Evolutionary conservation across 441 rosid genomes (phyloP).

Genomic region (Croton laevigatus): DNA sequence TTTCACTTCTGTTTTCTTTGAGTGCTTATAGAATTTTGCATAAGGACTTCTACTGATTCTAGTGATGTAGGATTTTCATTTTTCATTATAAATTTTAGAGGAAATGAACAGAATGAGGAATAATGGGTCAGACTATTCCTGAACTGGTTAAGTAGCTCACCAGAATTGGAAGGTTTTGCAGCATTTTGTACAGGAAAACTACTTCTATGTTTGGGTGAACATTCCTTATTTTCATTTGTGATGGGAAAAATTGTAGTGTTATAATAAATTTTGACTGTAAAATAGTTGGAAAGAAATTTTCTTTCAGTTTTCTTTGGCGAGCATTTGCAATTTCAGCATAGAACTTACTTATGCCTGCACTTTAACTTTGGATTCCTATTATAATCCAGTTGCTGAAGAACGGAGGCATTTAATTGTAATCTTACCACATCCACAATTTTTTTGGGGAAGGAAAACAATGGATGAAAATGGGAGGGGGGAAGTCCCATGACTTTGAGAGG

Average conservation of each 20-base stretch:
- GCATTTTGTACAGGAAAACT: too few species aligned
- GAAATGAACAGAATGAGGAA: not conserved
- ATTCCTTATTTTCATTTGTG: too few species aligned
- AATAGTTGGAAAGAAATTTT: not conserved
- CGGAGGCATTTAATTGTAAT: not conserved
- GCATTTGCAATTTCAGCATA: not conserved
- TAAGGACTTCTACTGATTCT: not conserved
- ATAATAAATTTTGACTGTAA: not conserved
- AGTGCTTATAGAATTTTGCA: not conserved
- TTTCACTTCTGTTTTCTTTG: not conserved
- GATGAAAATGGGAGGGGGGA: too few species aligned
- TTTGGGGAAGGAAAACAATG: too few species aligned
- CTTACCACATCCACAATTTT: not conserved
- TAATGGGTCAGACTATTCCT: not conserved
- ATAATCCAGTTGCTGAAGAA: not conserved
- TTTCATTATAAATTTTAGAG: not conserved
- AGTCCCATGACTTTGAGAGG: too few species aligned
- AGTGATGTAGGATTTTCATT: not conserved
- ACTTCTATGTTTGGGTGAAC: too few species aligned
- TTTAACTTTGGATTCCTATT: not conserved
- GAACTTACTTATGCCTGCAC: not conserved
- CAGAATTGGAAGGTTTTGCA: not conserved
- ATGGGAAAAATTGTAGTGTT: not conserved
- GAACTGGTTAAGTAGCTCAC: not conserved
- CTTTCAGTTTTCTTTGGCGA: not conserved